Base-by-base conservation (phyloP, 352 stramenopile species). In the Aphanomyces astaci region DNA sequence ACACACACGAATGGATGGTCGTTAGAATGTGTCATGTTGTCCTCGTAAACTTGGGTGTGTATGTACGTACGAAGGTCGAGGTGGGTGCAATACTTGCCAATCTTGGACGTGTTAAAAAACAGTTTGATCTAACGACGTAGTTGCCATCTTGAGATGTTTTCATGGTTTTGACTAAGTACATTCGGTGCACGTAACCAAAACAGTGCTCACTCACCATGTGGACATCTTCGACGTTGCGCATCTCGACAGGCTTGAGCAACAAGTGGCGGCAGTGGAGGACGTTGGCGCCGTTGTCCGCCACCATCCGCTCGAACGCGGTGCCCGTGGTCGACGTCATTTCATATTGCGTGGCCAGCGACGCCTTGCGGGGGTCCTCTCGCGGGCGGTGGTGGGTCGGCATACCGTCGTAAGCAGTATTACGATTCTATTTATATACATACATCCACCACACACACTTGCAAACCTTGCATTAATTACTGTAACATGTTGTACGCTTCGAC, bases 11-110 rank as follows among this genome's bases (percentile, higher is more conserved):
- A n/a, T n/a, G n/a, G n/a, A n/a, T n/a, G n/a, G n/a, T n/a, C n/a
- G n/a, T n/a, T n/a, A n/a, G n/a, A n/a, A n/a, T n/a, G n/a, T n/a
- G n/a, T n/a, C n/a, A n/a, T n/a, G n/a, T n/a, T n/a, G n/a, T n/a
- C n/a, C n/a, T n/a, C n/a, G n/a, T n/a, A n/a, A n/a, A n/a, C n/a
- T n/a, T n/a, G n/a, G n/a, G n/a, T n/a, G n/a, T n/a, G 19, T n/a
- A 52, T 15, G 30, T 17, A 82, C 80, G 46, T 66, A 91, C 81
- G 89, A 45, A 80, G 78, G 57, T 93, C 85, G 24, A 93, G 71
- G 55, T 90, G 89, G 52, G 81, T 78, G 70, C 90, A 93, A 70
- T 91, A 90, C 43, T 89, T 76, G 65, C 90, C 81, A 31, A 93
- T 71, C 51, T 89, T 89, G 53, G 85, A 89, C 49, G 78, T 78